Evolutionary conservation across 257 asterid species (phyloP).

Genomic region (Solanum infundibuliforme): DNA sequence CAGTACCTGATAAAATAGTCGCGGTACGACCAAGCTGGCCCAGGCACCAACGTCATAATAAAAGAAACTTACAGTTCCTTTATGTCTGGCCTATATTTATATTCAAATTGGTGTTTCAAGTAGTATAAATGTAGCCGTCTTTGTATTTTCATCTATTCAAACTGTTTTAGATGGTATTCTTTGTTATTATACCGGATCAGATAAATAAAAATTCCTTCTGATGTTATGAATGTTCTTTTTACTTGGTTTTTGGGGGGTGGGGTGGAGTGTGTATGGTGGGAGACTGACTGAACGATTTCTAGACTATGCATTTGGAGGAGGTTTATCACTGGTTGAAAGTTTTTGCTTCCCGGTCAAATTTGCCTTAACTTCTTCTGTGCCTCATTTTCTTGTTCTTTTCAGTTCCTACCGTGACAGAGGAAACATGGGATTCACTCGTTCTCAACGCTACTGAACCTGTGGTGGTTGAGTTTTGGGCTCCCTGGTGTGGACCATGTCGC

Average conservation of each 20-base stretch:
- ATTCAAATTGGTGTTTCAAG: not conserved
- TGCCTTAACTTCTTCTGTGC: not conserved
- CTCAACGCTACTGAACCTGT: conserved; percentile 9
- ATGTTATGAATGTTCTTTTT: not conserved
- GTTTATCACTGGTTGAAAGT: not conserved
- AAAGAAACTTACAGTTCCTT: not conserved
- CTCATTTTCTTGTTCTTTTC: not conserved
- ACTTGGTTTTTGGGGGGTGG: not conserved
- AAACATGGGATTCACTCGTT: conserved; percentile 17
- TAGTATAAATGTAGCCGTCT: not conserved
- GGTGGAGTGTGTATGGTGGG: not conserved
- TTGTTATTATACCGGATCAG: not conserved
- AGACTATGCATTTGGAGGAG: not conserved
- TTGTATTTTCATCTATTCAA: not conserved
- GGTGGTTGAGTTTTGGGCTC: conserved; percentile 26
- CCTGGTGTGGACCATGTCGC: conserved; percentile 26
- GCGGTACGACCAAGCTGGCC: not conserved
- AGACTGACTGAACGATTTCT: not conserved
- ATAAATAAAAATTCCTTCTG: not conserved
- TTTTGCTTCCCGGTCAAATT: not conserved
- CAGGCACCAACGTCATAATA: not conserved
- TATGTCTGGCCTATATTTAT: not conserved
- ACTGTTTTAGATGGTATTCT: not conserved
- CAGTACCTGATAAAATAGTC: not conserved
- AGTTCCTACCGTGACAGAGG: conserved; percentile 13